phyloP scores from a whole-genome alignment of 305 asterid species.

The Ilex paraguariensis region DNA sequence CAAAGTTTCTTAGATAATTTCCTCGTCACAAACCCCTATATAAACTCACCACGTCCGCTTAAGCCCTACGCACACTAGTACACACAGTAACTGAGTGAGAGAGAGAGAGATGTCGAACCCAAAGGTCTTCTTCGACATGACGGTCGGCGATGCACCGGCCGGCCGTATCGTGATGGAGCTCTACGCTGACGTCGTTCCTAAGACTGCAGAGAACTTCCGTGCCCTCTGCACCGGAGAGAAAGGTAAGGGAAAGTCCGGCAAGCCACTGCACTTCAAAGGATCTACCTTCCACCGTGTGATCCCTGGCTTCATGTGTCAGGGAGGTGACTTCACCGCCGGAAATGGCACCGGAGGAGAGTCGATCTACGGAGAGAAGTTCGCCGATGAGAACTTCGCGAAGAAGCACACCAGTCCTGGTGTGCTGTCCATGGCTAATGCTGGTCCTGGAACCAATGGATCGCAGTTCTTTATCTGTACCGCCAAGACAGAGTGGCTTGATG shows the following conservation, averaged over 20 bases:
- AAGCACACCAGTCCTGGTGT: slow-evolving; percentile 24
- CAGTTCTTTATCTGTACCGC: slow-evolving; percentile 27
- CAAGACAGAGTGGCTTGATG: slow-evolving; percentile 21
- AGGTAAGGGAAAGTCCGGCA: slow-evolving; percentile 18
- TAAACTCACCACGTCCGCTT: slow-evolving; percentile 14
- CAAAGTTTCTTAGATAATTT: slow-evolving; percentile 14
- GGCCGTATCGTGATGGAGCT: slow-evolving; percentile 32
- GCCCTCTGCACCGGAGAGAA: slow-evolving; percentile 32
- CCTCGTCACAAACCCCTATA: slow-evolving; percentile 23
- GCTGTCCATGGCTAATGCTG: slow-evolving; percentile 31
- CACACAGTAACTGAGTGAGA: too few relatives aligned
- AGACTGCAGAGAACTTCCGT: slow-evolving; percentile 28
- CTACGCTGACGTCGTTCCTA: slow-evolving; percentile 20
- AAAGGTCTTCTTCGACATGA: slow-evolving; percentile 28
- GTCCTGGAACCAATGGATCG: slow-evolving; percentile 27
- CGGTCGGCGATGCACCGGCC: slow-evolving; percentile 21
- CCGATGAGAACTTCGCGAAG: slow-evolving; percentile 24
- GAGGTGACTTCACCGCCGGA: slow-evolving; percentile 26
- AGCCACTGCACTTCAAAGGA: slow-evolving; percentile 32
- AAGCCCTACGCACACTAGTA: neutral
- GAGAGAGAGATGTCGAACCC: slow-evolving; percentile 13
- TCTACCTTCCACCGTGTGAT: slow-evolving; percentile 29
- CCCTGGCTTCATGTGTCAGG: slow-evolving; percentile 32
- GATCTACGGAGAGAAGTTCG: slow-evolving; percentile 26
- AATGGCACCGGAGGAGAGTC: slow-evolving; percentile 21